Evolutionary conservation across 345 rosid genomes (phyloP).

Genomic region (Moricandia arvensis): DNA sequence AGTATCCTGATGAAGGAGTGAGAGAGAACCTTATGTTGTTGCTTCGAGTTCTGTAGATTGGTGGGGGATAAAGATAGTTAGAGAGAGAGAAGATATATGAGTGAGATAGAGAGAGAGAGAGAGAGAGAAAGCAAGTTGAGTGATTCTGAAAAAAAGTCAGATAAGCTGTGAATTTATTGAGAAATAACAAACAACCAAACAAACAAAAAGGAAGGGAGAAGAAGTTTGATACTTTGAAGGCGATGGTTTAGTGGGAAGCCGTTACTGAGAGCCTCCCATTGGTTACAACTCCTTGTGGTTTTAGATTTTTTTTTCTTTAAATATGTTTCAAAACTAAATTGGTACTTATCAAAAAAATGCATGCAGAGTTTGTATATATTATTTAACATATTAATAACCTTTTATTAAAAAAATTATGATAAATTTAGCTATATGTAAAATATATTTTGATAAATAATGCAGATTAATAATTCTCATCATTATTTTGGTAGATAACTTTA

Average conservation of each 20-base stretch:
- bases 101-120: not conserved
- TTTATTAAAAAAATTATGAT: too few relatives aligned
- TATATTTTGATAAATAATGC: too few relatives aligned
- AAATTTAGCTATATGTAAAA: too few relatives aligned
- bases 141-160: conserved; percentile 20
- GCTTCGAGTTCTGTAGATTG: not conserved
- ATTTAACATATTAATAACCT: too few relatives aligned
- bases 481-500: too few relatives aligned
- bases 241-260: conserved; percentile 18
- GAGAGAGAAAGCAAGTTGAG: not conserved
- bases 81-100: not conserved
- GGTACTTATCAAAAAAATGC: too few relatives aligned
- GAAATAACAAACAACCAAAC: too few relatives aligned
- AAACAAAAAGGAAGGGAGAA: not conserved
- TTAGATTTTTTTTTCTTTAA: too few relatives aligned
- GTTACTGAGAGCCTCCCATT: not conserved
- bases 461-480: too few relatives aligned
- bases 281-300: too few relatives aligned
- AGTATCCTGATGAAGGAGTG: conserved; percentile 2
- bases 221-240: not conserved
- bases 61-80: not conserved
- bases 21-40: not conserved
- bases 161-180: conserved; percentile 23
- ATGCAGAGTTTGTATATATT: too few relatives aligned
- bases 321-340: too few relatives aligned